Evolutionary conservation across 2,329 filamentous ascomycete genomes (phyloP).

Genomic region (Pseudogymnoascus sp.): DNA sequence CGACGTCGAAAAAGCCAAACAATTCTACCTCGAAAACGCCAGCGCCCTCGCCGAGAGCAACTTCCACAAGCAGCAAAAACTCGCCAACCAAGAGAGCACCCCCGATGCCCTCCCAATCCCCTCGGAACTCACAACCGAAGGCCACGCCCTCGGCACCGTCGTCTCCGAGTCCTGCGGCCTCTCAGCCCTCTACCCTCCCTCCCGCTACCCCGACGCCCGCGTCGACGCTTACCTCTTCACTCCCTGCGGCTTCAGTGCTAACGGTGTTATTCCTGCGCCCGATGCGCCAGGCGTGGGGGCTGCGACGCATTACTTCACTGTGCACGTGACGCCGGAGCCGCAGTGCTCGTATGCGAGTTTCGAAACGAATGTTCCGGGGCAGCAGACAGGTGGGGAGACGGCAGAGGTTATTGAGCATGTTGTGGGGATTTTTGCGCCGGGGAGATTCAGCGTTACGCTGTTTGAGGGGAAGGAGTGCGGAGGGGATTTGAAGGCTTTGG

Average conservation of each 20-base stretch:
- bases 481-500: slow-evolving; percentile 32
- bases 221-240: slow-evolving; percentile 96
- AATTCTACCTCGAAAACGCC: slow-evolving; percentile 73
- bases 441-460: slow-evolving; percentile 93
- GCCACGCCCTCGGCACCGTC: slow-evolving; percentile 85
- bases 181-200: slow-evolving; percentile 78
- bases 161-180: slow-evolving; percentile 88
- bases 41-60: slow-evolving; percentile 83
- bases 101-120: slow-evolving; percentile 53
- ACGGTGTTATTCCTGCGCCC: slow-evolving; percentile 83
- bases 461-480: slow-evolving; percentile 73
- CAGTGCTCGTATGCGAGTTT: slow-evolving; percentile 97
- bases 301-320: slow-evolving; percentile 83
- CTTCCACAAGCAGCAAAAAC: slow-evolving; percentile 55
- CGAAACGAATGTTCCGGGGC: slow-evolving; percentile 92
- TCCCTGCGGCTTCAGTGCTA: slow-evolving; percentile 94
- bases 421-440: slow-evolving; percentile 91
- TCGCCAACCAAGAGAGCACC: slow-evolving; percentile 56
- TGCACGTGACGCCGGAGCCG: slow-evolving; percentile 95
- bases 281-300: slow-evolving; percentile 38
- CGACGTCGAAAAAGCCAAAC: slow-evolving; percentile 61
- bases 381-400: slow-evolving; percentile 80
- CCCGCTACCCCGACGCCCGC: slow-evolving; percentile 83
- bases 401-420: slow-evolving; percentile 90
- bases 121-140: slow-evolving; percentile 81